These are phyloP conservation scores for Blastocladiella emersonii DNA, from an alignment of 371 early-diverging fungal genomes.

Conservation along the genomic window DNA sequence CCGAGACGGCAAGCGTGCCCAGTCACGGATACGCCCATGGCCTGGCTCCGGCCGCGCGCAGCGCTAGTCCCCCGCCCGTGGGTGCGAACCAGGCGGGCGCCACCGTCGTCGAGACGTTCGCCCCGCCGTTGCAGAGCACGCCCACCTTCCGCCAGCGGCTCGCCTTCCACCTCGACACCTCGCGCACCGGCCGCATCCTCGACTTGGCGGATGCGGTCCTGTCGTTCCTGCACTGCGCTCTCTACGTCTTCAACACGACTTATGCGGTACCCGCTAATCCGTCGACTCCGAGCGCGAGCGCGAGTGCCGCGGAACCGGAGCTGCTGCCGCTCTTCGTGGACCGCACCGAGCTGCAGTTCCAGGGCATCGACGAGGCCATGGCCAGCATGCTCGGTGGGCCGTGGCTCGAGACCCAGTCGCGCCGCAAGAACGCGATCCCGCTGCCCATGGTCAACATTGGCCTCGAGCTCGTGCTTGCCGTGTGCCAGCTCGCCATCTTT, in stretches of 20 bases:
- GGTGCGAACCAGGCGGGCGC: too few species aligned
- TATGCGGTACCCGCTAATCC: conserved; percentile 8
- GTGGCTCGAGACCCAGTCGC: background rate
- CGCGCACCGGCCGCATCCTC: conserved; percentile 38
- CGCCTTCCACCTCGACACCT: conserved; percentile 28
- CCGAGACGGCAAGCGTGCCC: too few species aligned
- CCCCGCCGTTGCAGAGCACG: too few species aligned
- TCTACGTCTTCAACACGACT: conserved; percentile 31
- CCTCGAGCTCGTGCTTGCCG: conserved; percentile 10
- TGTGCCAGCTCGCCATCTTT: conserved; percentile 9
- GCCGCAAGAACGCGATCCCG: conserved; percentile 4
- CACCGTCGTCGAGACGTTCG: too few species aligned
- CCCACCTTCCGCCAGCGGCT: conserved; percentile 23
- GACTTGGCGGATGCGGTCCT: conserved; percentile 40
- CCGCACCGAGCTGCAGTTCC: background rate
- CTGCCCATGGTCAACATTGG: conserved; percentile 11
- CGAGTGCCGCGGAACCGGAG: conserved; percentile 22
- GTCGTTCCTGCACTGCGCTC: conserved; percentile 24
- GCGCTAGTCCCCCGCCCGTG: too few species aligned
- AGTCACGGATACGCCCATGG: too few species aligned
- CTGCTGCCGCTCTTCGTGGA: background rate
- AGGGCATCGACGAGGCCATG: background rate
- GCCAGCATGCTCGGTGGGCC: background rate
- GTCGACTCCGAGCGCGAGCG: background rate
- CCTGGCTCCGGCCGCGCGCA: too few species aligned